Percentiles rank a stretch among this genome's conserved stretches.
Evolutionary conservation across 495 filamentous ascomycete species (phyloP).

Genomic region (Diplogelasinospora grovesii): DNA sequence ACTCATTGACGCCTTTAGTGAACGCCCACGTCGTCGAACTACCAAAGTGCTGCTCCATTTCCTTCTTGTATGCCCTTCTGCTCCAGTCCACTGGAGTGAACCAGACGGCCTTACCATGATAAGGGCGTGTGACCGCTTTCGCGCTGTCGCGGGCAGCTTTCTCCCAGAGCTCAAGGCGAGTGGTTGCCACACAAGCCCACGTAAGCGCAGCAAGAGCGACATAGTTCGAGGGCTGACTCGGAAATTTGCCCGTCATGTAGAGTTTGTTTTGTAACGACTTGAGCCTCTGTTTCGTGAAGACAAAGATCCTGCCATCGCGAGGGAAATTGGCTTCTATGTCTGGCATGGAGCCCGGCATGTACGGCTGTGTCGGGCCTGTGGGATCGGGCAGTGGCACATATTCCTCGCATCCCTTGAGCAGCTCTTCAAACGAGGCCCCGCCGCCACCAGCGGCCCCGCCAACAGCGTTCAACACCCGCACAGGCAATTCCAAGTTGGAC

Average conservation of each 20-base stretch:
- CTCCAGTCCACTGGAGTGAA: constrained; percentile 1
- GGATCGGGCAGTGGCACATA: constrained; percentile 23
- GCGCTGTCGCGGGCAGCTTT: too few species aligned
- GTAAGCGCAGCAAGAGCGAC: neutral
- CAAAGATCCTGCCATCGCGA: constrained; percentile 29
- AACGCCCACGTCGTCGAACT: neutral
- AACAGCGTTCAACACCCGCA: neutral
- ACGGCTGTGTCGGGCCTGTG: constrained; percentile 22
- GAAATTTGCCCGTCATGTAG: neutral
- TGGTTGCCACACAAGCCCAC: constrained; percentile 1
- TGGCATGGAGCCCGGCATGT: constrained; percentile 14
- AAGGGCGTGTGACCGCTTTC: too few species aligned
- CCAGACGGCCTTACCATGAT: neutral
- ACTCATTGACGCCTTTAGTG: neutral
- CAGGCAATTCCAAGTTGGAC: neutral
- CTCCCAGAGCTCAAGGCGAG: neutral
- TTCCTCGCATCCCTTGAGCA: constrained; percentile 9
- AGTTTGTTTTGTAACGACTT: neutral
- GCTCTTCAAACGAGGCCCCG: constrained; percentile 18
- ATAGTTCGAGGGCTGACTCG: neutral
- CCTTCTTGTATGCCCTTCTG: neutral
- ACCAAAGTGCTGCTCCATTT: neutral
- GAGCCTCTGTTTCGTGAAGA: constrained; percentile 16
- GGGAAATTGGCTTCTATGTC: constrained; percentile 15
- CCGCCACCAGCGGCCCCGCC: constrained; percentile 15